Base-by-base conservation (phyloP, 208 protist species). In the Vickermania ingenoplastis region DNA sequence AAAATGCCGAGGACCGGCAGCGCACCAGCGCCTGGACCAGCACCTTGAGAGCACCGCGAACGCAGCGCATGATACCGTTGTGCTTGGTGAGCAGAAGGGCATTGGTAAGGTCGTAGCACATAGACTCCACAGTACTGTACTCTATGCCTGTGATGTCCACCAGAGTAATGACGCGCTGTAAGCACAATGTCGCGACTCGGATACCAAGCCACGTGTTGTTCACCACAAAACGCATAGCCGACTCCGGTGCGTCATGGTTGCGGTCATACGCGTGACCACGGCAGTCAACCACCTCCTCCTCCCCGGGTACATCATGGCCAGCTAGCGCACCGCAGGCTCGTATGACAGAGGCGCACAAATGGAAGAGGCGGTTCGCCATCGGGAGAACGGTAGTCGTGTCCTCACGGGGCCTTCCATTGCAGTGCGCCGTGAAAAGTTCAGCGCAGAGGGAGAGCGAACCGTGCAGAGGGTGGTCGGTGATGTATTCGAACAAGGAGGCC, bases 151-250 rank as follows among this genome's bases (percentile, higher is more conserved):
- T 70, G 27, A 85, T 57, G 0, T 58, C 54, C 1, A 71, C 64
- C 23, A 81, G 57, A 27, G 54, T 48, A 2, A 91, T 57, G 0
- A 91, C 52, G 49, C 67, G 67, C 28, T 70, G 65, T 2, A 91
- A 58, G 2, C 68, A 63, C 13, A 61, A 50, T 0, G 89, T 77
- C 21, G 75, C 67, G 27, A 80, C 73, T 7, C 89, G 89, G 30
- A 92, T 84, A 54, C 76, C 75, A 27, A 95, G 77, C 86, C 89
- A 95, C 49, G 83, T 89, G 74, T 91, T 95, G 69, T 95, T 95
- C 29, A 92, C 89, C 27, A 95, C 85, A 17, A 60, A 63, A 2
- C 89, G 89, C 78, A 90, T 86, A 13, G 68, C 60, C 1, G 67
- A 67, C 53, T 90, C 81, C 24, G 68, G 62, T 55, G 73, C 73